Percentiles rank a stretch among this genome's conserved stretches.
phyloP scores from a whole-genome alignment of 495 filamentous ascomycete species.

The Lineolata rhizophorae region DNA sequence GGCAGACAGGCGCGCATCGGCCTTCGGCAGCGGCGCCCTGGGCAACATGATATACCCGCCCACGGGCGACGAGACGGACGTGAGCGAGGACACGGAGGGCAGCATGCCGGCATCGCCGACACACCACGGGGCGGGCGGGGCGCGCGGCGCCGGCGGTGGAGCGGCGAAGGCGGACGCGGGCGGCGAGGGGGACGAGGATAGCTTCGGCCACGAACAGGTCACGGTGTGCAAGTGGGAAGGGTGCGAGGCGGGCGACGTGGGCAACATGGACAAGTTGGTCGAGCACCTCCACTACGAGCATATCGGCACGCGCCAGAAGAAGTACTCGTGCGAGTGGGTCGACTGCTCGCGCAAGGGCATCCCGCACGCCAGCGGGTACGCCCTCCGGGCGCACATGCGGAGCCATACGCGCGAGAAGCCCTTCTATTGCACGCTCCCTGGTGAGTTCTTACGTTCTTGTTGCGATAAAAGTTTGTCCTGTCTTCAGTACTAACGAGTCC shows the following conservation, averaged over 20 bases:
- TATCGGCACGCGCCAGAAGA: conserved; percentile 61
- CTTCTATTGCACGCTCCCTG: conserved; percentile 85
- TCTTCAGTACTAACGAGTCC: background rate
- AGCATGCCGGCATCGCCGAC: conserved; percentile 53
- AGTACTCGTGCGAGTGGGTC: conserved; percentile 87
- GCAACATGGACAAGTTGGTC: conserved; percentile 86
- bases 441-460: conserved; percentile 25
- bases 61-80: conserved; percentile 21
- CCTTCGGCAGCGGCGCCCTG: conserved; percentile 2
- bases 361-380: conserved; percentile 86
- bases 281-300: conserved; percentile 86
- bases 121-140: too few species aligned
- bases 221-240: conserved; percentile 78
- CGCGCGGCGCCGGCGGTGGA: conserved; percentile 22
- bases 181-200: conserved; percentile 60
- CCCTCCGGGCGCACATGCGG: conserved; percentile 87
- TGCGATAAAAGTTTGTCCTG: background rate
- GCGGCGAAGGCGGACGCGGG: conserved; percentile 15
- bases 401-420: conserved; percentile 97
- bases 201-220: conserved; percentile 51
- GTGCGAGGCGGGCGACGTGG: conserved; percentile 56
- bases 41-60: too few species aligned
- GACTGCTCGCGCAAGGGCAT: conserved; percentile 73
- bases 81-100: conserved; percentile 76
- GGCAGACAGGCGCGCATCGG: background rate